Base-by-base conservation (phyloP, 306 rosid genomes). In the Quillaja saponaria region DNA sequence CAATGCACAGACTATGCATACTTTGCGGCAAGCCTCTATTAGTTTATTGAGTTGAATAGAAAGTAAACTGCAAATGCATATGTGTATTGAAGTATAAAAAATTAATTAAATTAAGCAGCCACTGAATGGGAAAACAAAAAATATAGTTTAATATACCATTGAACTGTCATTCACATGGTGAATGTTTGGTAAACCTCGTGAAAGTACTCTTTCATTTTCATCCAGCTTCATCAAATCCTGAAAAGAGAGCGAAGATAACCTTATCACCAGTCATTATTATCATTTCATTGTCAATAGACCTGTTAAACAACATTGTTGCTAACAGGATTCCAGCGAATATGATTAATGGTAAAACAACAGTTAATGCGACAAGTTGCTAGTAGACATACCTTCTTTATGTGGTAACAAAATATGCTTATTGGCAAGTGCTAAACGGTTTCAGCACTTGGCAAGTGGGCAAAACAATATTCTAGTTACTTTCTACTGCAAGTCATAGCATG, bases 161-260 rank as follows among this genome's bases (percentile, higher is more conserved):
- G 79, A 71, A 67, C 58, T 67, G 56, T 88, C 96, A 55, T 88
- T 84, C 63, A 88, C 86, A 34, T 88, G 98, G 76, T 92, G 95
- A 67, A 84, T 61, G 71, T 68, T 74, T 13, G 88, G 92, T 64
- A 75, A 67, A 59, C 61, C 58, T 70, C 94, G 78, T 8, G 95
- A 68, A 34, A 82, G 95, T 60, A 84, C 63, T 82, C 84, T 78
- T 68, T 74, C 84, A 34, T 79, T 86, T 71, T 88, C 90, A 76
- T 86, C 98, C 67, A 92, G 85, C 74, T 69, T 73, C 96, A 88
- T 88, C 86, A 86, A 77, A 47, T 84, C 95, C 98, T 92, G 77
- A 61, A 73, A 77, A 52, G 44, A 66, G 47, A 14, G 18, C 46
- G 55, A 33, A 57, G 13, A 11, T 40, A 47, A 57, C 49, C 59